Percentiles rank a stretch among this genome's conserved stretches.
Evolutionary conservation across 2,329 filamentous ascomycete species (phyloP).

Genomic region (Fusarium solani-melongenae): DNA sequence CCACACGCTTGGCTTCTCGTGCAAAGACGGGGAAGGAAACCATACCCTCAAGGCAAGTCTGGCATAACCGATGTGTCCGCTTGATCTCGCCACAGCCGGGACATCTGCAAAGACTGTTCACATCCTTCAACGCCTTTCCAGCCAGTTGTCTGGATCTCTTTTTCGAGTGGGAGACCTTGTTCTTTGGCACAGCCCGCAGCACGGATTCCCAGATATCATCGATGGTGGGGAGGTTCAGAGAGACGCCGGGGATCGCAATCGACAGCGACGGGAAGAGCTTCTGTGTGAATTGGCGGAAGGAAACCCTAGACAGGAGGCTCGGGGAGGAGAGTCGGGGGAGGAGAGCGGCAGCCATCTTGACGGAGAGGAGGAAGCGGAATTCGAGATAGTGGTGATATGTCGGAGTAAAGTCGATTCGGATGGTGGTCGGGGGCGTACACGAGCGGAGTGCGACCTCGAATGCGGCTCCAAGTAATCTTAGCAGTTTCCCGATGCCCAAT

Average conservation of each 20-base stretch:
- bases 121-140: constrained; percentile 93
- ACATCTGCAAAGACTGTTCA: constrained; percentile 87
- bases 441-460: background rate
- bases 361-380: constrained; percentile 12
- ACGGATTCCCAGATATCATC: constrained; percentile 93
- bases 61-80: constrained; percentile 88
- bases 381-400: constrained; percentile 18
- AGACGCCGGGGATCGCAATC: constrained; percentile 70
- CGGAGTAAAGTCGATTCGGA: constrained; percentile 13
- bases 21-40: background rate
- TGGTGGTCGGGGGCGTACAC: background rate
- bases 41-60: constrained; percentile 84
- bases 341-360: constrained; percentile 63
- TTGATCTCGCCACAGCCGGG: constrained; percentile 89
- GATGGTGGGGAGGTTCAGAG: constrained; percentile 66
- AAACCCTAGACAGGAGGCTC: constrained; percentile 55
- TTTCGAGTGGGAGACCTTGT: constrained; percentile 97
- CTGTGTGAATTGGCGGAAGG: constrained; percentile 57
- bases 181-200: constrained; percentile 93
- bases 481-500: constrained; percentile 11
- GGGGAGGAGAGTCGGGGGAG: constrained; percentile 65
- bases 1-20: background rate
- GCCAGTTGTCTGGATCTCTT: constrained; percentile 94
- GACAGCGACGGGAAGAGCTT: constrained; percentile 65
- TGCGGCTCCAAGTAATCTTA: background rate